A percentile compares a stretch with the other conserved stretches of the same genome.
Conservation (phyloP, 495 filamentous ascomycete genomes). For the Talaromyces stipitatus region DNA sequence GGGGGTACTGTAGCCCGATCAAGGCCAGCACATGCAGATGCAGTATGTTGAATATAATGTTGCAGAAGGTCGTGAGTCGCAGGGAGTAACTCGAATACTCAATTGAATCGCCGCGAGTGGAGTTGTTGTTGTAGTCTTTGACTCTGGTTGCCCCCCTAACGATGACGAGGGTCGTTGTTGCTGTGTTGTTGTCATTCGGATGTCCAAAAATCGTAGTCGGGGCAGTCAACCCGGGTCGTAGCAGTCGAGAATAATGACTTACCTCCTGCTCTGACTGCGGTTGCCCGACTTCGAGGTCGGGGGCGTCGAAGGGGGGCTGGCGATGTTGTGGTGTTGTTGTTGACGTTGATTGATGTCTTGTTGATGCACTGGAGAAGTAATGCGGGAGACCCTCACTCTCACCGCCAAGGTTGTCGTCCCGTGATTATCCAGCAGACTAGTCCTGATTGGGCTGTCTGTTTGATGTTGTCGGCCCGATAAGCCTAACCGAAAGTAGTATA, state of each 20-base stretch:
- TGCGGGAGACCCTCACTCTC: conserved; percentile 3
- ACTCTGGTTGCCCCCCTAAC: not conserved
- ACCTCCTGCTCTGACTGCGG: conserved; percentile 5
- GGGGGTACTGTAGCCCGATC: conserved; percentile 10
- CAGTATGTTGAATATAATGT: not conserved
- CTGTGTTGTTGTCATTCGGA: conserved; percentile 22
- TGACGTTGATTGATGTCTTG: conserved; percentile 1
- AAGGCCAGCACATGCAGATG: not conserved
- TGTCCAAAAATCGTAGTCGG: conserved; percentile 13
- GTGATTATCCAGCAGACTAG: not conserved
- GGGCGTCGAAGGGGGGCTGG: conserved; percentile 2
- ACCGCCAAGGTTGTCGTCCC: conserved; percentile 2
- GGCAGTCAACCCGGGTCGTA: conserved; percentile 12
- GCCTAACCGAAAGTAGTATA: not conserved
- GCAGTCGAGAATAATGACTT: not conserved
- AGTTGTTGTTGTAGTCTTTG: conserved; percentile 11
- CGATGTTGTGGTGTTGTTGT: not conserved
- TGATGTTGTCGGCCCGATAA: not conserved
- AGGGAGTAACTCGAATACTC: not conserved
- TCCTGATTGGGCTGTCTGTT: not conserved
- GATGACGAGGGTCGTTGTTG: conserved; percentile 4
- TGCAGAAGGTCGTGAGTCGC: not conserved
- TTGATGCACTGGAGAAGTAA: conserved; percentile 4
- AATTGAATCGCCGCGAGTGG: conserved; percentile 1
- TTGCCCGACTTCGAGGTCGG: conserved; percentile 8